A percentile compares a stretch with the other conserved stretches of the same genome.
These are phyloP conservation scores for Endotrypanum monterogeii DNA, from an alignment of 208 protist genomes.

Conservation along the genomic window DNA sequence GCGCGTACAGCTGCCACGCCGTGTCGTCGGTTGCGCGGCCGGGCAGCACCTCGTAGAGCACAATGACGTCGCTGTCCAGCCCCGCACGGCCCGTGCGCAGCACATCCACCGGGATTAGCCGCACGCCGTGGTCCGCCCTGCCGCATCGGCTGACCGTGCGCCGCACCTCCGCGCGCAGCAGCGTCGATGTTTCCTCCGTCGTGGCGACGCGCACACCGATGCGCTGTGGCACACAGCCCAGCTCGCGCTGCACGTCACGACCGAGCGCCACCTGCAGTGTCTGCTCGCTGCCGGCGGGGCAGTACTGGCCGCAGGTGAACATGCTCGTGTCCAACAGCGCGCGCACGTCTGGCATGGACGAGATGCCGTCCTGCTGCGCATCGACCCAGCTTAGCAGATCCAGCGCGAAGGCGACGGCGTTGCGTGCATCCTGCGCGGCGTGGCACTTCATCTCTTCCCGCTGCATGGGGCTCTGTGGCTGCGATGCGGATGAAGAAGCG, in stretches of 20 bases:
- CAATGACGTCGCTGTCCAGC: conserved; percentile 21
- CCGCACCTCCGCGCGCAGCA: conserved; percentile 22
- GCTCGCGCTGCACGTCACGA: conserved; percentile 30
- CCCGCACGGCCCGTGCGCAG: conserved; percentile 14
- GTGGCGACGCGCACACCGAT: conserved; percentile 33
- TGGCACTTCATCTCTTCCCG: not conserved
- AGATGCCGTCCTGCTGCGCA: not conserved
- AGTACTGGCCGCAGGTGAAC: conserved; percentile 26
- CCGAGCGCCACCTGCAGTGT: conserved; percentile 28
- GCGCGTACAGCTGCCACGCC: conserved; percentile 31
- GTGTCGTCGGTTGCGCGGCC: conserved; percentile 12
- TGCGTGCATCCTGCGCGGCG: conserved; percentile 13
- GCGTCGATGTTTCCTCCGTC: conserved; percentile 45
- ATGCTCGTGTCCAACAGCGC: conserved; percentile 30
- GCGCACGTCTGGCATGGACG: conserved; percentile 11
- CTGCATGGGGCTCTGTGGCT: not conserved
- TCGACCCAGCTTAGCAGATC: conserved; percentile 15
- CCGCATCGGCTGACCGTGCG: conserved; percentile 3
- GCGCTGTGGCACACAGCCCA: conserved; percentile 28
- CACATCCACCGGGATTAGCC: conserved; percentile 36
- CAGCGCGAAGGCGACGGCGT: conserved; percentile 22
- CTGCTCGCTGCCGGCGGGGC: conserved; percentile 15
- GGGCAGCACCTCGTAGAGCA: conserved; percentile 34
- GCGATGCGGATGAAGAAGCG: not conserved
- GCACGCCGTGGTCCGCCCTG: conserved; percentile 33